A percentile compares a stretch with the other conserved stretches of the same genome.
These are phyloP conservation scores for Pisolithus microcarpus DNA, from an alignment of 768 basidiomycete genomes.

Conservation along the genomic window DNA sequence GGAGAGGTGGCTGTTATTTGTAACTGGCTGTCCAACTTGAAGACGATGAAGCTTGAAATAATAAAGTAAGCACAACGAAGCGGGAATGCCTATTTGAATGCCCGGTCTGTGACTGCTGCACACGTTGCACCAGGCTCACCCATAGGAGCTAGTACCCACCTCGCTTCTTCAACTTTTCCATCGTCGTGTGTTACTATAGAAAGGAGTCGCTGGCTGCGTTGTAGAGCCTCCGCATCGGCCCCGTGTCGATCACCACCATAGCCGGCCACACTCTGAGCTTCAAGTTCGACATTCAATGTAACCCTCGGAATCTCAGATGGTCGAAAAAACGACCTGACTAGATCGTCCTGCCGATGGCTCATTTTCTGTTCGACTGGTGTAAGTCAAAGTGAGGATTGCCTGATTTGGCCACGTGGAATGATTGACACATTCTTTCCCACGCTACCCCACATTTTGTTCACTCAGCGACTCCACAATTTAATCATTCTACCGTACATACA, in stretches of 20 bases:
- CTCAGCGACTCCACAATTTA: neutral
- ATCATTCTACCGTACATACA: too few species aligned
- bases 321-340: constrained; percentile 22
- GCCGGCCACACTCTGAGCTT: constrained; percentile 4
- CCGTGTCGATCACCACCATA: neutral
- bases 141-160: constrained; percentile 30
- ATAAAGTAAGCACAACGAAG: constrained; percentile 2
- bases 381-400: neutral
- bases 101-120: neutral
- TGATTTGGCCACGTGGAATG: constrained; percentile 7
- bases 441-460: constrained; percentile 19
- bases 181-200: constrained; percentile 45
- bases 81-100: neutral
- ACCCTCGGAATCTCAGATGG: constrained; percentile 42
- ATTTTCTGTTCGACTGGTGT: neutral
- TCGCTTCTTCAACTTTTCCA: constrained; percentile 44
- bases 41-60: constrained; percentile 14
- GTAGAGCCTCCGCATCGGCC: neutral
- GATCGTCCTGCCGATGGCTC: constrained; percentile 9
- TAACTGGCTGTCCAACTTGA: neutral
- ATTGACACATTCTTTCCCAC: constrained; percentile 17
- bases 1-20: constrained; percentile 30
- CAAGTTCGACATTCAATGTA: constrained; percentile 33
- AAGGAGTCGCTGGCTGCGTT: constrained; percentile 11
- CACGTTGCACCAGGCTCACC: neutral